phyloP scores from a whole-genome alignment of 1,284 basidiomycete genomes.

The Sanghuangporus weigelae region DNA sequence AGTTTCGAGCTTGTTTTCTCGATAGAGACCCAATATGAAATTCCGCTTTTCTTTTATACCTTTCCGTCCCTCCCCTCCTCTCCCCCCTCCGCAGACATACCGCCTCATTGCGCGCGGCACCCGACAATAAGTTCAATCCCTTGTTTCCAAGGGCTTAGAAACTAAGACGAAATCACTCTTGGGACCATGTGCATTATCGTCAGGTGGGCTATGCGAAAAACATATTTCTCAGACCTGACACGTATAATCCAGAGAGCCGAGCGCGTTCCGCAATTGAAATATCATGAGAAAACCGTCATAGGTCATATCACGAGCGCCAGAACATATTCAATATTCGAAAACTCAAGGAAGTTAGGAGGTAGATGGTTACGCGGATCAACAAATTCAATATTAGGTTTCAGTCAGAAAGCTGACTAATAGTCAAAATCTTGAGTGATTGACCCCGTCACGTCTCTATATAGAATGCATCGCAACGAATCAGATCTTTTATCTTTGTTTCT shows the following conservation, averaged over 20 bases:
- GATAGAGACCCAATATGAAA: background rate
- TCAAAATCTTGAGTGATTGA: slow-evolving; percentile 18
- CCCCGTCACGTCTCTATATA: background rate
- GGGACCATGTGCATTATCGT: background rate
- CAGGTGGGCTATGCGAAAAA: background rate
- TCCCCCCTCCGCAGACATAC: background rate
- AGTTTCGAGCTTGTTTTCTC: background rate
- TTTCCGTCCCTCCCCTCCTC: too few relatives aligned
- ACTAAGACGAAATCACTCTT: too few relatives aligned
- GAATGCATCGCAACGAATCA: too few relatives aligned
- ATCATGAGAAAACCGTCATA: background rate
- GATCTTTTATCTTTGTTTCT: too few relatives aligned
- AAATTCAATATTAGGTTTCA: slow-evolving; percentile 15
- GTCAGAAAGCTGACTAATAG: slow-evolving; percentile 2
- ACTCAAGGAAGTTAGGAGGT: background rate
- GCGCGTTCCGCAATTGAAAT: background rate
- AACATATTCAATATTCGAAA: background rate
- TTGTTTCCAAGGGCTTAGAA: background rate
- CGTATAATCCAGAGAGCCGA: background rate
- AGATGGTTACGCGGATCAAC: background rate
- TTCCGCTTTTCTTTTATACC: background rate
- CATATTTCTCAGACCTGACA: background rate
- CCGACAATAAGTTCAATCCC: background rate
- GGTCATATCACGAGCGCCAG: background rate
- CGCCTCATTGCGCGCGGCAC: too few relatives aligned